Evolutionary conservation across 2,329 filamentous ascomycete species (phyloP), one percentile per base, ranked within the genome.

Genomic region (Aspergillus ibericus): DNA sequence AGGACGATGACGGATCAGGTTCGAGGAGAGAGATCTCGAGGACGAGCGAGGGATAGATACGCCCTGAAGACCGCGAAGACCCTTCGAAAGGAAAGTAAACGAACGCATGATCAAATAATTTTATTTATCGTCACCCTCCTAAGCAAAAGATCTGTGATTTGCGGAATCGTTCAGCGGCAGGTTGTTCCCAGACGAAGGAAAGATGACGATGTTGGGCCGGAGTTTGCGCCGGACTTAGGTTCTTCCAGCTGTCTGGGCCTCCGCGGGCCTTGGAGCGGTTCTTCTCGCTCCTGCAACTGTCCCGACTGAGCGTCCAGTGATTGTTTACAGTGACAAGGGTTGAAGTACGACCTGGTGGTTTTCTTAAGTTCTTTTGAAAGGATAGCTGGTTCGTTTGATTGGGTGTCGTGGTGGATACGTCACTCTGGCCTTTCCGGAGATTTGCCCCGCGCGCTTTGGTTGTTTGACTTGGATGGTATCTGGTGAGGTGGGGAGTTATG

Each of bases 401-500:
- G 29, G 22, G 22, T 32, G 29, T 32, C 7, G 29, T 32, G 29
- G 29, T 32, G 8, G 12, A 32, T 42, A 42, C 38, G 38, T 42
- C 38, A 42, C 38, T 32, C 29, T 42, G 38, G 3, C 13, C 18
- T 42, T 5, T 42, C 16, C 38, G 47, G 29, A 35, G 27, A 3
- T 9, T 51, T 63, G 63, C 59, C 60, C 64, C 62, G 58, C 64
- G 48, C 22, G n/a, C 29, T 40, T 48, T 20, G 20, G 18, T 35
- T 42, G 25, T 32, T 10, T 18, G 15, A 25, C 18, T 53, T 64
- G 57, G 15, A 63, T 63, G 62, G 58, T 58, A 58, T 6, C 36
- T 20, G 27, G 9, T 46, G 34, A 42, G 10, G n/a, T 22, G 25
- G 36, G 22, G 18, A 6, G 76, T 69, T 8, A 82, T 84, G 80